These are phyloP conservation scores for Angophora floribunda DNA, from an alignment of 345 rosid genomes.

Conservation along the genomic window DNA sequence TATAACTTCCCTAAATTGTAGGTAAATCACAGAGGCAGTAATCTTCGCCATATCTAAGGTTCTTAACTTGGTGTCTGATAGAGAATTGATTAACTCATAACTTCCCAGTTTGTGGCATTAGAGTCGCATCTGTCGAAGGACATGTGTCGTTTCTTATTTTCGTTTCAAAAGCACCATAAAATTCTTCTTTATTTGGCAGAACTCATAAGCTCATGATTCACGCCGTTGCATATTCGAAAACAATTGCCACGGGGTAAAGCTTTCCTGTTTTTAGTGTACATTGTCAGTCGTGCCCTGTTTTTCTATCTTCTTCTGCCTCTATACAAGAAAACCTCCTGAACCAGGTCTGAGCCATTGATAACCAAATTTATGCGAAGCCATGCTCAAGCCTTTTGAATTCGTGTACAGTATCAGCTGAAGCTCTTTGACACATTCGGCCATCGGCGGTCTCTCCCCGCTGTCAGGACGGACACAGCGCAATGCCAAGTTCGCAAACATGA, in stretches of 20 bases:
- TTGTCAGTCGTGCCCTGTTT: not conserved
- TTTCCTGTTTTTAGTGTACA: not conserved
- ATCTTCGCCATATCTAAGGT: not conserved
- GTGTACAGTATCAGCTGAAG: not conserved
- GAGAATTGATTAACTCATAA: not conserved
- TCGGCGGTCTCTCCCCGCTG: not conserved
- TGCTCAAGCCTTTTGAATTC: not conserved
- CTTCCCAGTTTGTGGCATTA: not conserved
- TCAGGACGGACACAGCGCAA: not conserved
- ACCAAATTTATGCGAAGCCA: not conserved
- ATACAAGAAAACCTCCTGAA: not conserved
- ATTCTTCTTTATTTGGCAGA: not conserved
- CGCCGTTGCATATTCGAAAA: not conserved
- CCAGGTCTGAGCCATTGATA: not conserved
- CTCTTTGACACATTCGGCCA: not conserved
- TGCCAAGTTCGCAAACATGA: constrained; percentile 1
- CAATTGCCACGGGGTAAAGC: not conserved
- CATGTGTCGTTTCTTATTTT: not conserved
- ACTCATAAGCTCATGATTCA: not conserved
- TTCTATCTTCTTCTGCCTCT: not conserved
- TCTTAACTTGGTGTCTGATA: not conserved
- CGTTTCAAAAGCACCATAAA: not conserved
- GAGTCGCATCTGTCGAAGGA: not conserved
- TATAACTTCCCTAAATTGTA: not conserved
- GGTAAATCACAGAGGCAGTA: not conserved